Evolutionary conservation across 2,329 filamentous ascomycete species (phyloP).

Genomic region (Aaosphaeria arxii): DNA sequence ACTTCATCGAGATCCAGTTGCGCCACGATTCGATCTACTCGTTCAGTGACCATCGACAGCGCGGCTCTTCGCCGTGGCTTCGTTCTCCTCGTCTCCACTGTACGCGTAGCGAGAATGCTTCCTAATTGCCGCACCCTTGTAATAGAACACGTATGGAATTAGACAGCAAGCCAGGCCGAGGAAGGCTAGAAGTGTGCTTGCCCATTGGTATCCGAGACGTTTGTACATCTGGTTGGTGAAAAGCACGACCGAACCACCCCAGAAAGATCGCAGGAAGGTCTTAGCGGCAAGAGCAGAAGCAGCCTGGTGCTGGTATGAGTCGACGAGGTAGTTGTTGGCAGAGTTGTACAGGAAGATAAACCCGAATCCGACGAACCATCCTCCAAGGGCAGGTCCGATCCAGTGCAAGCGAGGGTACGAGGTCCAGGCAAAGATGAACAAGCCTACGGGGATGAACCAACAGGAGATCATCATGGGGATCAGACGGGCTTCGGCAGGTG

Average conservation of each 20-base stretch:
- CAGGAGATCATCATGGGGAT: slow-evolving; percentile 65
- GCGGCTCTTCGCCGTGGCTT: slow-evolving; percentile 1
- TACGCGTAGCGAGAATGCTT: slow-evolving; percentile 71
- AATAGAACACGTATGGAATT: slow-evolving; percentile 82
- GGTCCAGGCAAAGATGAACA: slow-evolving; percentile 68
- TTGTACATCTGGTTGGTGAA: slow-evolving; percentile 75
- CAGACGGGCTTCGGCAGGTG: slow-evolving; percentile 73
- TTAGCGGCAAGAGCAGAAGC: slow-evolving; percentile 79
- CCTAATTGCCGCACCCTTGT: slow-evolving; percentile 69
- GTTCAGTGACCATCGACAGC: too few species aligned
- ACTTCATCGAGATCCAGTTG: too few species aligned
- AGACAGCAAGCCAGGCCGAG: slow-evolving; percentile 73
- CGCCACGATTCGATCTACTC: too few species aligned
- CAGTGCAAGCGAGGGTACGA: slow-evolving; percentile 65
- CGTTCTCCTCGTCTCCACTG: slow-evolving; percentile 50
- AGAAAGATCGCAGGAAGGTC: slow-evolving; percentile 75
- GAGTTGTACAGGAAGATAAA: slow-evolving; percentile 84
- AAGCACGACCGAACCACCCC: slow-evolving; percentile 73
- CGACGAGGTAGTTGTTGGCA: slow-evolving; percentile 53
- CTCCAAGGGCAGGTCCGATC: slow-evolving; percentile 70
- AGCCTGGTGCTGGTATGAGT: slow-evolving; percentile 70
- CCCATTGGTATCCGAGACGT: slow-evolving; percentile 72
- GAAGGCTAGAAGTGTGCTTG: slow-evolving; percentile 68
- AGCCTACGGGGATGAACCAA: slow-evolving; percentile 61
- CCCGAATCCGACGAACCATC: slow-evolving; percentile 66